phyloP scores from a whole-genome alignment of 2,329 filamentous ascomycete genomes.

The Shiraia sp. region DNA sequence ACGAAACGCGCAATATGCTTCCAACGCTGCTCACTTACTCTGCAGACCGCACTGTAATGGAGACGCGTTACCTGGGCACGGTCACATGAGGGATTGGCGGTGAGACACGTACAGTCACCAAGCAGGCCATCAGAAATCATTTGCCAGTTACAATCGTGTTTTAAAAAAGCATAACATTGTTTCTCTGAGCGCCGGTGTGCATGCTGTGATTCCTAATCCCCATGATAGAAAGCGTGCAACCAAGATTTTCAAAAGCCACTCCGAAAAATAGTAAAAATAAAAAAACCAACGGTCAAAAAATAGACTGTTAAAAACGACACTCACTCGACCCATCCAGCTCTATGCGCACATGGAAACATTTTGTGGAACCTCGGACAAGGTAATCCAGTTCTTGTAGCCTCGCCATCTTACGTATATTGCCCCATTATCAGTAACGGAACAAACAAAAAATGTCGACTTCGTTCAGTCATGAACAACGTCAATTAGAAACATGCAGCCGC shows the following conservation, averaged over 20 bases:
- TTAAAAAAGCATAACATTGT: slow-evolving; percentile 25
- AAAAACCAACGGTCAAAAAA: slow-evolving; percentile 6
- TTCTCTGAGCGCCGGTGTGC: slow-evolving; percentile 32
- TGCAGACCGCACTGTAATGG: neutral
- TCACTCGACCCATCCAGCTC: slow-evolving; percentile 8
- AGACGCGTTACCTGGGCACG: no score
- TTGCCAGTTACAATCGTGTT: neutral
- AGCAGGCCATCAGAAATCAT: neutral
- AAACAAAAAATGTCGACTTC: slow-evolving; percentile 10
- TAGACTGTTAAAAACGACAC: slow-evolving; percentile 7
- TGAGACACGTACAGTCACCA: neutral
- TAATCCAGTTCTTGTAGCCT: slow-evolving; percentile 9
- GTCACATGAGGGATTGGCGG: neutral
- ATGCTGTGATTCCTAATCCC: slow-evolving; percentile 32
- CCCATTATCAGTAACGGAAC: slow-evolving; percentile 6
- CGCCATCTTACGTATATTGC: slow-evolving; percentile 1
- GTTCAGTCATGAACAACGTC: slow-evolving; percentile 34
- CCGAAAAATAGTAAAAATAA: slow-evolving; percentile 1
- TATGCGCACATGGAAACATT: slow-evolving; percentile 7
- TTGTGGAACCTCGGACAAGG: slow-evolving; percentile 7
- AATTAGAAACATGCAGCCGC: slow-evolving; percentile 44
- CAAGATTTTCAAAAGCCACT: slow-evolving; percentile 15
- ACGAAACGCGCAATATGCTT: slow-evolving; percentile 6
- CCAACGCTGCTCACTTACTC: neutral
- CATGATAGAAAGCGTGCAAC: slow-evolving; percentile 11